Evolutionary conservation across 169 alveolate genomes (phyloP).

Genomic region (Plasmodium cynomolgi): DNA sequence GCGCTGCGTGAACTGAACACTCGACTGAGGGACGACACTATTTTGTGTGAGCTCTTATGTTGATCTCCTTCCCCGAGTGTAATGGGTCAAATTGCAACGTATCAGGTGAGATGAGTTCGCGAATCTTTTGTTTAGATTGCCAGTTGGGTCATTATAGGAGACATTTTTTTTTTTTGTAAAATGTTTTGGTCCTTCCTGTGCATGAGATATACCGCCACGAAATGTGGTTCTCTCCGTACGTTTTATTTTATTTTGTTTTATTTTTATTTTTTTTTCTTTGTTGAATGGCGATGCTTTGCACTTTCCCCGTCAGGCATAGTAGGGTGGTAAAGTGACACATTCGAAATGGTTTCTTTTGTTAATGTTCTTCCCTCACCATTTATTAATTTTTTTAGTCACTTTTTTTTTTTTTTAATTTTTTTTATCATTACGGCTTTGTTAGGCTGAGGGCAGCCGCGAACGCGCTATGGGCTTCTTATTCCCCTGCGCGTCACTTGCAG

Average conservation of each 20-base stretch:
- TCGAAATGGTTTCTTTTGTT: background rate
- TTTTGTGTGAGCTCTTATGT: background rate
- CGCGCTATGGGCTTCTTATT: background rate
- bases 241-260: background rate
- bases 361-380: background rate
- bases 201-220: background rate
- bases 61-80: background rate
- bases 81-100: background rate
- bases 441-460: background rate
- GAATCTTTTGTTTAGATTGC: background rate
- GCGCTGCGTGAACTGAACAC: background rate
- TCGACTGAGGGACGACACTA: background rate
- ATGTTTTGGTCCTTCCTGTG: background rate
- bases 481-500: background rate
- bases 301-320: background rate
- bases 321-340: conserved; percentile 2
- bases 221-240: background rate
- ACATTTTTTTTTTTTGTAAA: background rate
- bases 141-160: background rate
- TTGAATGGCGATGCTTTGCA: background rate
- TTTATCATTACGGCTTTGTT: background rate
- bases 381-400: background rate
- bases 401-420: background rate
- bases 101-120: background rate
- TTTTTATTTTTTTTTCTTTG: background rate